phyloP scores from a whole-genome alignment of 495 filamentous ascomycete genomes.

The Cercophora sp. region DNA sequence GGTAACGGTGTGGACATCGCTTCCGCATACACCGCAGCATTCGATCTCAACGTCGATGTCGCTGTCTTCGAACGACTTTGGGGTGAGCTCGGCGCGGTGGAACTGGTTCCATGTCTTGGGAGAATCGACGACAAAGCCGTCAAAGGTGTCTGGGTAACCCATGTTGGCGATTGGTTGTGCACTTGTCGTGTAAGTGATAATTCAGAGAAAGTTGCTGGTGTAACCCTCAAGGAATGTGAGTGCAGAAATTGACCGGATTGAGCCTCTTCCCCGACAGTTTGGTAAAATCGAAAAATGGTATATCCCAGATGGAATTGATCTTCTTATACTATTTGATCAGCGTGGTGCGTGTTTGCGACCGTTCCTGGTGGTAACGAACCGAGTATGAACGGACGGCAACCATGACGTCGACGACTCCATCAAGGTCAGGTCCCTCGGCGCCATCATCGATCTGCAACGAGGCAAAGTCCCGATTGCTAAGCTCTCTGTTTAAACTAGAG shows the following conservation, averaged over 20 bases:
- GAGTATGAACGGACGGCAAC: not conserved
- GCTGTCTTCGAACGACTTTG: conserved; percentile 71
- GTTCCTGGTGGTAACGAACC: too few species aligned
- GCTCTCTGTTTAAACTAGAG: too few species aligned
- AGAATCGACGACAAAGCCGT: conserved; percentile 53
- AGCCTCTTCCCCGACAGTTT: too few species aligned
- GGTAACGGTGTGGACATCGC: conserved; percentile 73
- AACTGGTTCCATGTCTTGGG: conserved; percentile 28
- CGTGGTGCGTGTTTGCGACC: not conserved
- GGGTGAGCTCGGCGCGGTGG: conserved; percentile 55
- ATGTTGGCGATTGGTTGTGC: too few species aligned
- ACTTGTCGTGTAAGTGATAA: not conserved
- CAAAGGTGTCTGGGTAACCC: conserved; percentile 73
- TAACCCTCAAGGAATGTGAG: too few species aligned
- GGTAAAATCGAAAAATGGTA: too few species aligned
- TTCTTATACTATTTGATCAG: not conserved
- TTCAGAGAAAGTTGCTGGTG: not conserved
- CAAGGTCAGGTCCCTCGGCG: not conserved
- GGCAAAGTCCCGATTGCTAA: too few species aligned
- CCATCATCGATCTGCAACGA: not conserved
- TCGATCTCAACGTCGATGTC: conserved; percentile 65
- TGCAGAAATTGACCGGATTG: too few species aligned
- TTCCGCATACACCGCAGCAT: conserved; percentile 73
- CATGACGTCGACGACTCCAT: conserved; percentile 2
- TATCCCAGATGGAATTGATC: not conserved